These are phyloP conservation scores for Boletus tylopilopsis DNA, from an alignment of 768 basidiomycete species.

Conservation along the genomic window DNA sequence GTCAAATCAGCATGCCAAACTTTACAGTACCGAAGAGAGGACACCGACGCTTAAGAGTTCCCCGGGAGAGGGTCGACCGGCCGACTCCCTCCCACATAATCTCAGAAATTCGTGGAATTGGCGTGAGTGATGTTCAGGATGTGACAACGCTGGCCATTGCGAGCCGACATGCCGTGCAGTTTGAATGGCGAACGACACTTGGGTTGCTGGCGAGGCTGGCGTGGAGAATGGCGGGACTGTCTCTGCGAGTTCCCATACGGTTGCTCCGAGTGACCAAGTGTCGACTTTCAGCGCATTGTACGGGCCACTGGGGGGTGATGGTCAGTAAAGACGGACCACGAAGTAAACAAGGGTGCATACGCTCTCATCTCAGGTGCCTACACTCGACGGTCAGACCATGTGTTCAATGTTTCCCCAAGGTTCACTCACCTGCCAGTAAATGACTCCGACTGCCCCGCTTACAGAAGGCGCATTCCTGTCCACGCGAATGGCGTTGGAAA, in stretches of 20 bases:
- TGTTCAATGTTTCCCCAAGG: not conserved
- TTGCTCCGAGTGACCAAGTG: constrained; percentile 79
- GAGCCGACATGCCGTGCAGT: constrained; percentile 44
- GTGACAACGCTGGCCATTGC: constrained; percentile 61
- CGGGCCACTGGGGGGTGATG: constrained; percentile 42
- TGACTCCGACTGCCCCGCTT: constrained; percentile 62
- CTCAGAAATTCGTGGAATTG: constrained; percentile 71
- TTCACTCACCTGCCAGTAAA: constrained; percentile 70
- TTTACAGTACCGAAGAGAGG: not conserved
- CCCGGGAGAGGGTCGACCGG: constrained; percentile 50
- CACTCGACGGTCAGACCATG: not conserved
- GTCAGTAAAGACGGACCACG: constrained; percentile 3
- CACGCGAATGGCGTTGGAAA: constrained; percentile 70
- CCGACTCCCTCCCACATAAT: constrained; percentile 59
- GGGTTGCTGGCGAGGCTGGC: constrained; percentile 19
- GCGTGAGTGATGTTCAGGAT: constrained; percentile 59
- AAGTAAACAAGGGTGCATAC: constrained; percentile 38
- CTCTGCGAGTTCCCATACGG: constrained; percentile 79
- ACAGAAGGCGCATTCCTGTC: constrained; percentile 46
- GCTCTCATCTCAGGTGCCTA: constrained; percentile 72
- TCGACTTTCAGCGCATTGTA: constrained; percentile 77
- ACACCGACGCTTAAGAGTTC: constrained; percentile 56
- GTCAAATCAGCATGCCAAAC: not conserved
- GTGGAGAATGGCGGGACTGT: constrained; percentile 70
- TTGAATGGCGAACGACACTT: constrained; percentile 33